Conservation (phyloP, 805 yeast genomes). For the Cyberlindnera suaveolens region DNA sequence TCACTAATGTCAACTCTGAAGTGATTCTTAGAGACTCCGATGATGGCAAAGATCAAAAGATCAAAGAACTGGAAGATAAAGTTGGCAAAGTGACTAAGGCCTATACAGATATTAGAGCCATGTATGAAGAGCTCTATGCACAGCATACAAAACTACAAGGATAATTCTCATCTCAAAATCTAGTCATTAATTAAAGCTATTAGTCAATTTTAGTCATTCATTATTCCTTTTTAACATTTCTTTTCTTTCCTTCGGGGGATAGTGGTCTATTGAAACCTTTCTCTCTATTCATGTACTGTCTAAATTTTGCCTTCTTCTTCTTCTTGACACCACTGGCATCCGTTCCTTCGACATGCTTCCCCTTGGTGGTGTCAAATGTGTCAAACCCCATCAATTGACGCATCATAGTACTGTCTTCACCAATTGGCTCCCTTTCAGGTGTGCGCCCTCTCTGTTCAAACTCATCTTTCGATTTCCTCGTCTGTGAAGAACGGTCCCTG, state of each 20-base stretch:
- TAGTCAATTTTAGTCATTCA: not conserved
- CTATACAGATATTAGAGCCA: slow-evolving; percentile 49
- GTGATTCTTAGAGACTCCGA: slow-evolving; percentile 19
- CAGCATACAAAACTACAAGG: slow-evolving; percentile 30
- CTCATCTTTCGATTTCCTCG: slow-evolving; percentile 3
- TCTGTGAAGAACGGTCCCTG: not conserved
- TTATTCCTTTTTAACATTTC: not conserved
- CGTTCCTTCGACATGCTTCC: slow-evolving; percentile 46
- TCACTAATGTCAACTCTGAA: slow-evolving; percentile 34
- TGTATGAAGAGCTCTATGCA: slow-evolving; percentile 51
- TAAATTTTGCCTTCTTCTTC: slow-evolving; percentile 37
- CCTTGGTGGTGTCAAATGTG: slow-evolving; percentile 49
- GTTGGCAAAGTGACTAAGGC: slow-evolving; percentile 48
- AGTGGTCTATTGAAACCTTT: slow-evolving; percentile 51
- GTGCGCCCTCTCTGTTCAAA: slow-evolving; percentile 5
- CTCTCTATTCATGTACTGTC: slow-evolving; percentile 55
- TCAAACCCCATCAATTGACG: slow-evolving; percentile 52
- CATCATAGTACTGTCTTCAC: slow-evolving; percentile 21
- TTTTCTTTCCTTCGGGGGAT: slow-evolving; percentile 36
- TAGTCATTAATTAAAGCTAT: not conserved
- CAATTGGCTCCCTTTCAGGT: slow-evolving; percentile 15
- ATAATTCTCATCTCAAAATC: not conserved
- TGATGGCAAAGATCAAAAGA: slow-evolving; percentile 24
- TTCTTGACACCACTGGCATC: slow-evolving; percentile 36
- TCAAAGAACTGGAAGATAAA: slow-evolving; percentile 37